Percentiles rank a stretch among this genome's conserved stretches.
Conservation (phyloP, 73 alveolate genomes). For the Tetrahymena elliotti region DNA sequence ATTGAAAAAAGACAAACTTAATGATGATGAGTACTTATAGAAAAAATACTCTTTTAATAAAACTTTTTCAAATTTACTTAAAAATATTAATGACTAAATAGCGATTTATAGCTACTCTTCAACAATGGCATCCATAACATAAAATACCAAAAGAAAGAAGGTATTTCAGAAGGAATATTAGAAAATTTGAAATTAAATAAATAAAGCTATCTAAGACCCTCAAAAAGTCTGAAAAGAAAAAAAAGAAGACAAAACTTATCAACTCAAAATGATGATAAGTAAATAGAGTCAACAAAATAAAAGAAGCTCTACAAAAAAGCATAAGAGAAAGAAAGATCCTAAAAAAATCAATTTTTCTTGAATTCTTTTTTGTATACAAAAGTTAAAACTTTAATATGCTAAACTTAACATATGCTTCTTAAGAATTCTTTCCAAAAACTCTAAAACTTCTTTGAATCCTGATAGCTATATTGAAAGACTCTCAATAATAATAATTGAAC, state of each 20-base stretch:
- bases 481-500: neutral
- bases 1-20: neutral
- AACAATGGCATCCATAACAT: neutral
- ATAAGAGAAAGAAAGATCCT: neutral
- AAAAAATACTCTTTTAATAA: neutral
- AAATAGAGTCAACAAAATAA: neutral
- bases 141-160: neutral
- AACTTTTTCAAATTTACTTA: neutral
- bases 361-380: neutral
- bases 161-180: neutral
- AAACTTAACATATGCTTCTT: neutral
- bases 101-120: neutral
- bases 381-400: neutral
- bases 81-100: neutral
- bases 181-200: neutral
- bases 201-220: neutral
- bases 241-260: neutral
- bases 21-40: neutral
- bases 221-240: neutral
- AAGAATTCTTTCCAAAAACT: neutral
- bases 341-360: neutral
- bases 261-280: neutral
- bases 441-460: neutral
- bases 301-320: neutral
- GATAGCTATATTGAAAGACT: neutral